Percentiles rank a stretch among this genome's conserved stretches.
These are phyloP conservation scores for Trypanosoma lewisi DNA, from an alignment of 208 protist species.

Conservation along the genomic window DNA sequence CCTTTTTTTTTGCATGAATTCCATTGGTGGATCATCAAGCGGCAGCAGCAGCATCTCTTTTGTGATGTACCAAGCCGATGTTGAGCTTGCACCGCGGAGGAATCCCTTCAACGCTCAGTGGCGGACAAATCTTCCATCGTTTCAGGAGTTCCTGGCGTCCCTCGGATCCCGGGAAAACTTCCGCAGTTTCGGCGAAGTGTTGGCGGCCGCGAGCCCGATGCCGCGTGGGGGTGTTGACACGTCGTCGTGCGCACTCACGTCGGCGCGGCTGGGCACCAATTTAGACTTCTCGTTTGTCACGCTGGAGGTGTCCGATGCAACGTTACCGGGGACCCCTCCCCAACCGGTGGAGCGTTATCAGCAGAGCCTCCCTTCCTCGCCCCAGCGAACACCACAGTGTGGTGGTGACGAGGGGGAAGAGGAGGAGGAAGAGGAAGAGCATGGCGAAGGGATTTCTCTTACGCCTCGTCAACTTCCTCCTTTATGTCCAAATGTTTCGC, in stretches of 20 bases:
- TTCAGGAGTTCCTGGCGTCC: conserved; percentile 20
- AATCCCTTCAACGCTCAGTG: conserved; percentile 24
- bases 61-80: background rate
- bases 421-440: too few species aligned
- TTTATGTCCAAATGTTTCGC: conserved; percentile 25
- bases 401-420: too few species aligned
- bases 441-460: background rate
- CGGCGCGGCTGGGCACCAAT: background rate
- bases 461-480: conserved; percentile 9
- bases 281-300: conserved; percentile 26
- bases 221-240: background rate
- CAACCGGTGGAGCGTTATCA: conserved; percentile 14
- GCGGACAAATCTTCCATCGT: conserved; percentile 23
- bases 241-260: background rate
- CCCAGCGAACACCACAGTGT: conserved; percentile 11
- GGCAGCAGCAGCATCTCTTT: too few species aligned
- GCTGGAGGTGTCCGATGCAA: conserved; percentile 23
- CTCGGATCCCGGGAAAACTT: conserved; percentile 17
- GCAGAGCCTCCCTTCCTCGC: conserved; percentile 7
- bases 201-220: conserved; percentile 12
- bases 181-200: conserved; percentile 17
- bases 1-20: background rate
- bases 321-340: conserved; percentile 19
- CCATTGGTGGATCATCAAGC: background rate
- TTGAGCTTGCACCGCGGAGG: background rate